These are phyloP conservation scores for Solanum chmielewskii DNA, from an alignment of 257 asterid genomes.

Conservation along the genomic window DNA sequence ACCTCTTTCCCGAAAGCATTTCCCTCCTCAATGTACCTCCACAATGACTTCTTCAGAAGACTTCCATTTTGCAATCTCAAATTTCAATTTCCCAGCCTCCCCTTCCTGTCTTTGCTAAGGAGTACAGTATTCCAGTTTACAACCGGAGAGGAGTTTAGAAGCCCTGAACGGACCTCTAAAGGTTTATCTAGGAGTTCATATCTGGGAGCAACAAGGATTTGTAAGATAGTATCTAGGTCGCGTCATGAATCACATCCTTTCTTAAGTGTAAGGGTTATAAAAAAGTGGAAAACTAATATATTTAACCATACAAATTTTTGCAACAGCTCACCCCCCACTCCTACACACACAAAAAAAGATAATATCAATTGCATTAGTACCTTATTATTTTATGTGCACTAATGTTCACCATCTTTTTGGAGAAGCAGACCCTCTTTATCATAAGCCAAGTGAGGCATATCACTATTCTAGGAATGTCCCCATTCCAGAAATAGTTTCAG, in stretches of 20 bases:
- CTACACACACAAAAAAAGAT: background rate
- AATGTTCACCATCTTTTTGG: background rate
- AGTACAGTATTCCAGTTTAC: background rate
- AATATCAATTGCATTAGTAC: background rate
- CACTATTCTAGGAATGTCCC: too few species aligned
- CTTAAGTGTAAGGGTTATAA: background rate
- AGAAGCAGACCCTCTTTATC: background rate
- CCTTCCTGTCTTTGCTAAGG: too few species aligned
- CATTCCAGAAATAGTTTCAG: too few species aligned
- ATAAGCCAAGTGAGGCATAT: too few species aligned
- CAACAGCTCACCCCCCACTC: background rate
- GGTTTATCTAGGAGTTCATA: background rate
- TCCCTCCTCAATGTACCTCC: too few species aligned
- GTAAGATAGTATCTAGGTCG: background rate
- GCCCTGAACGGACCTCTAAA: background rate
- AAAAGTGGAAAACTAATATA: background rate
- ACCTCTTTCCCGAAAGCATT: too few species aligned
- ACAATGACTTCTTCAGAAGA: too few species aligned
- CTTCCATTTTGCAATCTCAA: too few species aligned
- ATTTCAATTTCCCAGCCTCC: too few species aligned
- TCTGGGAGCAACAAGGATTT: background rate
- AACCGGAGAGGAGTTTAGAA: background rate
- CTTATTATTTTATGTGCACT: background rate
- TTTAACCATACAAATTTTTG: background rate
- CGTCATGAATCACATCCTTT: background rate